Percentiles rank a stretch among this genome's conserved stretches.
Conservation (phyloP, 1,284 basidiomycete species). For the Apiotrichum gamsii region DNA sequence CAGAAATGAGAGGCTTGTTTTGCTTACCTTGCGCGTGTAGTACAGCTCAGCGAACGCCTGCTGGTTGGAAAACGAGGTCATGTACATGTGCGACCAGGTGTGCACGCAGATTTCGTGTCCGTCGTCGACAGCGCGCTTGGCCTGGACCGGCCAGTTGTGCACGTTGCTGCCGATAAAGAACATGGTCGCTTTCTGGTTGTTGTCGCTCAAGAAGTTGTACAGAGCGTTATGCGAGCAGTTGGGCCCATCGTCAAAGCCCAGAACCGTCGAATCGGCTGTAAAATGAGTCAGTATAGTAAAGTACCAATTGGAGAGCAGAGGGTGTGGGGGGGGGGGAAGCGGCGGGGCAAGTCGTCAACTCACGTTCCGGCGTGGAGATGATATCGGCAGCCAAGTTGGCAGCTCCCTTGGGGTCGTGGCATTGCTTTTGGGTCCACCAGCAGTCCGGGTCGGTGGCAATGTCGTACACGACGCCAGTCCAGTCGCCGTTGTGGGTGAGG, state of each 20-base stretch:
- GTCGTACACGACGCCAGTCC: constrained; percentile 26
- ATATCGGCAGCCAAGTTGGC: constrained; percentile 43
- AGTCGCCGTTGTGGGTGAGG: constrained; percentile 36
- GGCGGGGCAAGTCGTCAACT: too few relatives aligned
- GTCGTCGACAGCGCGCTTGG: constrained; percentile 49
- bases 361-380: constrained; percentile 47
- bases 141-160: constrained; percentile 53
- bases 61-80: constrained; percentile 51
- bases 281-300: too few relatives aligned
- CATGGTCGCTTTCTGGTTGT: constrained; percentile 53
- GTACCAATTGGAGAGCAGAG: too few relatives aligned
- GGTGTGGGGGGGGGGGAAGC: too few relatives aligned
- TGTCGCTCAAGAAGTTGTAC: constrained; percentile 50
- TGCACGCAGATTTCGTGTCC: constrained; percentile 49
- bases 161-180: constrained; percentile 52
- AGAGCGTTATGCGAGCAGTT: constrained; percentile 52
- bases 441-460: constrained; percentile 30
- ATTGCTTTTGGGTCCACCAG: constrained; percentile 42
- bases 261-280: constrained; percentile 54
- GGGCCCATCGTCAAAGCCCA: constrained; percentile 52
- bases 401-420: constrained; percentile 35
- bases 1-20: too few relatives aligned
- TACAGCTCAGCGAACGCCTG: constrained; percentile 55
- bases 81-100: constrained; percentile 50
- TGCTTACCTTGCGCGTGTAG: too few relatives aligned